A percentile compares a stretch with the other conserved stretches of the same genome.
Evolutionary conservation across 139 green algal genomes (phyloP).

Genomic region (Mesotaenium endlicherianum): DNA sequence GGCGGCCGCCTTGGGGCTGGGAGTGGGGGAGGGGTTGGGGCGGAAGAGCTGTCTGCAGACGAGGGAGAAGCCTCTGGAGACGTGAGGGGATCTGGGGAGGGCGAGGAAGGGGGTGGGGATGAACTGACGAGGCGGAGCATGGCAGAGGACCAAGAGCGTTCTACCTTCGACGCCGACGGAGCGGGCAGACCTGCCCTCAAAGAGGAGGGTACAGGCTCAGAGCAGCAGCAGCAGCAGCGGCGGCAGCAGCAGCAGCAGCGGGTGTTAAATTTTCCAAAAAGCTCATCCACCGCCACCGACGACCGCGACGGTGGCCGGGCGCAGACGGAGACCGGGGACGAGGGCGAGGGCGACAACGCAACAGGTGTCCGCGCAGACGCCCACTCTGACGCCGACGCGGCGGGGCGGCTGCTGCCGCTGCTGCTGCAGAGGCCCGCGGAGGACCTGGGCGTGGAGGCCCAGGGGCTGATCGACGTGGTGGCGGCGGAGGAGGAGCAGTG

Average conservation of each 20-base stretch:
- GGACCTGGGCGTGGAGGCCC: background rate
- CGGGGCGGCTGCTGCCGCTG: background rate
- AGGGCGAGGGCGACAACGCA: no score
- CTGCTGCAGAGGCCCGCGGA: background rate
- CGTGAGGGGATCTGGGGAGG: background rate
- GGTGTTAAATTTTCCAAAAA: background rate
- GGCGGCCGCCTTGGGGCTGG: background rate
- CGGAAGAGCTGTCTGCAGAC: background rate
- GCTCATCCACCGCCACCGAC: background rate
- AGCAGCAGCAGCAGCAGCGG: no score
- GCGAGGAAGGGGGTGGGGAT: background rate
- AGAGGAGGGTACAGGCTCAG: no score
- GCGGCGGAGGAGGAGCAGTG: slow-evolving; percentile 4
- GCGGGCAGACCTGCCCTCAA: no score
- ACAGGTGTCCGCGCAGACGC: no score
- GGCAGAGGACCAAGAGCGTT: no score
- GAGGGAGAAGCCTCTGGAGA: background rate
- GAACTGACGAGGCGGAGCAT: background rate
- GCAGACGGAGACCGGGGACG: no score
- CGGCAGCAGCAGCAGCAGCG: background rate
- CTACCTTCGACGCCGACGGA: no score
- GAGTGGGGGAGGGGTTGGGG: background rate
- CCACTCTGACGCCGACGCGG: no score
- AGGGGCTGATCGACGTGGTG: background rate
- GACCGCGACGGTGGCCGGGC: no score